phyloP scores from a whole-genome alignment of 768 basidiomycete species.

The Fibroporia radiculosa region DNA sequence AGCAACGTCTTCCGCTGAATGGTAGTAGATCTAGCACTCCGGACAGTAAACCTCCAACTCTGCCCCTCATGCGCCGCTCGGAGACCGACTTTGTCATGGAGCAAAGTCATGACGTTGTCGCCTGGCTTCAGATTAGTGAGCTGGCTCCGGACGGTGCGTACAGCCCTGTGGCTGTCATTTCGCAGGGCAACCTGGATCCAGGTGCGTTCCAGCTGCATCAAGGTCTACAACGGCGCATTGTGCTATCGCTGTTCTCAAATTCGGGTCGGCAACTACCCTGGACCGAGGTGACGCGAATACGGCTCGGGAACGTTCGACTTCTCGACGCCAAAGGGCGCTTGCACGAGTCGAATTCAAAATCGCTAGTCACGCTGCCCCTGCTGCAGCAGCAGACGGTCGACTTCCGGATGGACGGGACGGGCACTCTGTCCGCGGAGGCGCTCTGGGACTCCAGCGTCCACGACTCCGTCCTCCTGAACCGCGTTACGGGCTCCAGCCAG shows the following conservation, averaged over 20 bases:
- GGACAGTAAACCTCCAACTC: constrained; percentile 34
- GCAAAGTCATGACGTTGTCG: constrained; percentile 86
- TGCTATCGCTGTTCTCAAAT: constrained; percentile 72
- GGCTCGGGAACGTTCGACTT: constrained; percentile 77
- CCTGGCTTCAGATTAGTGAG: constrained; percentile 81
- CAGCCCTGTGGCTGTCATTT: constrained; percentile 73
- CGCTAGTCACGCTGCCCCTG: constrained; percentile 65
- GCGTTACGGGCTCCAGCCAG: constrained; percentile 71
- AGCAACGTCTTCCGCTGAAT: constrained; percentile 44
- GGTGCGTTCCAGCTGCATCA: constrained; percentile 88
- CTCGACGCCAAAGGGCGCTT: constrained; percentile 78
- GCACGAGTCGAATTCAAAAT: constrained; percentile 69
- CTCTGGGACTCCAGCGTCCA: constrained; percentile 95
- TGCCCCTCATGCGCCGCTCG: constrained; percentile 81
- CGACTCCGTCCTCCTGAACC: constrained; percentile 78
- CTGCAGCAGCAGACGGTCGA: constrained; percentile 65
- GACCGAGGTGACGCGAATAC: constrained; percentile 69
- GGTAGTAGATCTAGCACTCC: constrained; percentile 18
- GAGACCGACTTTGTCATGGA: constrained; percentile 88
- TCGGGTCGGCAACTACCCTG: constrained; percentile 89
- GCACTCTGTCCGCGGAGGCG: constrained; percentile 57
- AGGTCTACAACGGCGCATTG: constrained; percentile 82
- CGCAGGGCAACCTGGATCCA: constrained; percentile 66
- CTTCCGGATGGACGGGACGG: constrained; percentile 81
- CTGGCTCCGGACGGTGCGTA: constrained; percentile 82